phyloP scores from a whole-genome alignment of 2,329 filamentous ascomycete species.

The Trichoderma koningiopsis region DNA sequence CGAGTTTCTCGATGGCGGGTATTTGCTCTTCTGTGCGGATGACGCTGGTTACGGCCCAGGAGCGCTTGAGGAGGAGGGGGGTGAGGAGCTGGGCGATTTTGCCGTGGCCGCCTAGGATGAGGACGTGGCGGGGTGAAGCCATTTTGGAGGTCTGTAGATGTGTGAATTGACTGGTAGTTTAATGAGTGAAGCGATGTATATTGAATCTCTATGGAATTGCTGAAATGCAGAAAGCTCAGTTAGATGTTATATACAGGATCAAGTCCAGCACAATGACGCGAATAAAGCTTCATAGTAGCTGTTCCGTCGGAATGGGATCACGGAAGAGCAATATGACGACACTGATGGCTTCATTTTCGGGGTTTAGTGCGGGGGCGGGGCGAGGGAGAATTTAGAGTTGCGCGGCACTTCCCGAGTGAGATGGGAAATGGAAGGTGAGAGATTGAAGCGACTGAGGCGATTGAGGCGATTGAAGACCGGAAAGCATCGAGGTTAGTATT shows the following conservation, averaged over 20 bases:
- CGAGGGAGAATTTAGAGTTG: not conserved
- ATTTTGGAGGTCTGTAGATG: not conserved
- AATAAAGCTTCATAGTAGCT: not conserved
- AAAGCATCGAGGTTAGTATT: not conserved
- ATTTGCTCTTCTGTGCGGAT: slow-evolving; percentile 74
- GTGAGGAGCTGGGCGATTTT: slow-evolving; percentile 76
- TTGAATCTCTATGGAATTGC: not conserved
- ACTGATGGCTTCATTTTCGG: not conserved
- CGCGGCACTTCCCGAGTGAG: not conserved
- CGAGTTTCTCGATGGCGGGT: slow-evolving; percentile 63
- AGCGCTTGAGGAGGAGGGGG: slow-evolving; percentile 70
- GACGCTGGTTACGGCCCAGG: slow-evolving; percentile 77
- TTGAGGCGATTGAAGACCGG: not conserved
- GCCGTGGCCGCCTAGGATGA: slow-evolving; percentile 80
- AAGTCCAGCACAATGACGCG: not conserved
- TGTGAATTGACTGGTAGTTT: not conserved
- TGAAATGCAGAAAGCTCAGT: not conserved
- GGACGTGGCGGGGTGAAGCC: slow-evolving; percentile 52
- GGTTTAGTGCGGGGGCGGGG: slow-evolving; percentile 1
- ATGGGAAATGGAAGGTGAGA: not conserved
- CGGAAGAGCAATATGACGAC: slow-evolving; percentile 16
- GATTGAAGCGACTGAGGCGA: not conserved
- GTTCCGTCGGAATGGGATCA: slow-evolving; percentile 2
- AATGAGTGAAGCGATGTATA: not conserved
- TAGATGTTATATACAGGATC: not conserved